Evolutionary conservation across 768 basidiomycete species (phyloP), one percentile per base, ranked within the genome.

Genomic region (Austroboletus festivus): DNA sequence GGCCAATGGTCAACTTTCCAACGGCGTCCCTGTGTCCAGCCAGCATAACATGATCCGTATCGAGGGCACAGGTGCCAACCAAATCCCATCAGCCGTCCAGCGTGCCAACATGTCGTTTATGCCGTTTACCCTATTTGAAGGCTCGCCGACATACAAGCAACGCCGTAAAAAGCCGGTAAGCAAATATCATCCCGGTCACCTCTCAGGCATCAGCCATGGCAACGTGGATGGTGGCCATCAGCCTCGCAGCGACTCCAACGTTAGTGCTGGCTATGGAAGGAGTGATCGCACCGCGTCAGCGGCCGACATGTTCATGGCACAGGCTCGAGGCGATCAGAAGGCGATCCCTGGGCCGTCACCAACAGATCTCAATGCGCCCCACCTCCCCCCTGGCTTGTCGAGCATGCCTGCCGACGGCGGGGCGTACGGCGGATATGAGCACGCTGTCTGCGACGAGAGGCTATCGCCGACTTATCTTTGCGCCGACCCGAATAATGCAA

Each of bases 131-230:
- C 71, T 91, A 39, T 85, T 91, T 44, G 86, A 89, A 64, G 92
- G 92, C 13, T 85, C 81, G 52, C 86, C 91, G 5, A 80, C 82
- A 3, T 96, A 96, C 74, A 96, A 96, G 70, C 86, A 89, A 60
- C 78, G 93, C 22, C 79, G 86, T 55, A 90, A 90, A 74, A 90
- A 88, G 65, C 75, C 76, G 28, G 64, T 70, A 26, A 80, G 78
- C 19, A 64, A 62, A 51, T 53, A 57, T 47, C 57, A 56, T 39
- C 45, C 58, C 47, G 54, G 54, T 37, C 64, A 59, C 31, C 60
- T 62, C 43, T 54, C 66, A 38, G 64, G 58, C 3, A 54, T 68
- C 59, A 58, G 40, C 47, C 60, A 53, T 47, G 63, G 54, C 57
- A 53, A 51, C 23, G 50, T 50, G 9, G 55, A 58, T 39, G 68